Base-by-base conservation (phyloP, 1,284 basidiomycete genomes). In the Kalmanozyma brasiliensis region DNA sequence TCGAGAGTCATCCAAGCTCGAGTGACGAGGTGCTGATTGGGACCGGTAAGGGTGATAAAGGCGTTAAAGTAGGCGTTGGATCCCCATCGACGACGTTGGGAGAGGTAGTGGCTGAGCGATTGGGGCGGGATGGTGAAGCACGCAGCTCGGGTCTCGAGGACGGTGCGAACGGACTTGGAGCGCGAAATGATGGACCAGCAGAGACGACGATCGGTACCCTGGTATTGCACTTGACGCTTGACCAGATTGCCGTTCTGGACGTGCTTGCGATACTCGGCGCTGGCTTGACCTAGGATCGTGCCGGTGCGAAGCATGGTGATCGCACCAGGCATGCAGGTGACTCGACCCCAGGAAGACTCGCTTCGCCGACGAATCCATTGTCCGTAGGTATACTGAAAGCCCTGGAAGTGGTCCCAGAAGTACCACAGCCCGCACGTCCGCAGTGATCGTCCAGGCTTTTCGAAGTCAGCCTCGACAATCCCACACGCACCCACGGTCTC, bases 1-100 rank as follows among this genome's bases (percentile, higher is more conserved):
- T 65, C 55, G 14, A 65, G 37, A 5, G 37, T 20, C 62, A 65
- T 65, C 62, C 62, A 65, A 7, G 35, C 22, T 4, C 62, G 62
- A 0, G 62, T 65, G 23, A 65, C 37, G 8, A 58, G 6, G 13
- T 32, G 55, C 20, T 65, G 62, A 8, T 59, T 65, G 11, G 22
- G 55, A 23, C 42, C 36, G 11, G 51, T 55, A 2, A 65, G 26
- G 2, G 55, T 58, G 17, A 65, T 51, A 29, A 64, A 49, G 2
- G 61, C 61, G 41, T 64, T 64, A 20, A 64, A 58, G 35, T 58
- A 65, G 22, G 62, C 62, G 34, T 65, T 65, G 46, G 55, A 53
- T 1, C 62, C 62, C 62, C 62, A 65, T 5, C 56, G 49, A 8
- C 62, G 32, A 10, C 62, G 62, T 23, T 65, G 62, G 1, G 41